Conservation (phyloP, 192 early-diverging fungal species). For the Chytriomyces sp. region DNA sequence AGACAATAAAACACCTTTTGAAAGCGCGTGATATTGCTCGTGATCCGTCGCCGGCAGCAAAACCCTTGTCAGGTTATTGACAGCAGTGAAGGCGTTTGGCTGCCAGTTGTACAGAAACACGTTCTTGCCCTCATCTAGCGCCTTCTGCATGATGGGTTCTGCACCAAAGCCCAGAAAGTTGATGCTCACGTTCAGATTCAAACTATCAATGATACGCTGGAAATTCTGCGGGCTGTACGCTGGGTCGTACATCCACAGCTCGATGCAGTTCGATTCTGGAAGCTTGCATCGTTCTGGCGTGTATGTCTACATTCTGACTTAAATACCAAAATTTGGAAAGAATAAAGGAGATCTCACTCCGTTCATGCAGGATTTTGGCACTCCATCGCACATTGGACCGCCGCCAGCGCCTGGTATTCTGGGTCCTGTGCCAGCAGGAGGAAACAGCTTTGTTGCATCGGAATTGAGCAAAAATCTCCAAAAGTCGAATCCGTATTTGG, state of each 20-base stretch:
- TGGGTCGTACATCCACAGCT: slow-evolving; percentile 19
- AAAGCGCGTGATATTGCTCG: background rate
- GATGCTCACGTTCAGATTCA: slow-evolving; percentile 16
- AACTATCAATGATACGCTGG: slow-evolving; percentile 23
- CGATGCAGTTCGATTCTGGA: slow-evolving; percentile 9
- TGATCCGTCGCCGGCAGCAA: slow-evolving; percentile 22
- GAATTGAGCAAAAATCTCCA: slow-evolving; percentile 34
- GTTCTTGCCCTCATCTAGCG: slow-evolving; percentile 11
- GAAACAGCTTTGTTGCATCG: slow-evolving; percentile 15
- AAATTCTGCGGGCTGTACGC: slow-evolving; percentile 13
- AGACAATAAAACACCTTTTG: background rate
- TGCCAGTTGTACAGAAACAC: slow-evolving; percentile 37
- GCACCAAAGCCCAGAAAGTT: slow-evolving; percentile 23
- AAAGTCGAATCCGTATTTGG: slow-evolving; percentile 28
- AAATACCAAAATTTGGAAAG: background rate
- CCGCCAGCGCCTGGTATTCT: background rate
- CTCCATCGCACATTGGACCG: slow-evolving; percentile 2
- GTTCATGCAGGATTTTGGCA: slow-evolving; percentile 5
- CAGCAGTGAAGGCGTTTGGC: slow-evolving; percentile 19
- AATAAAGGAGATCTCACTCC: background rate
- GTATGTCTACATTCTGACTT: slow-evolving; percentile 4
- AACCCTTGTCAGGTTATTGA: slow-evolving; percentile 16
- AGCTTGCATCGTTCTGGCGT: slow-evolving; percentile 19
- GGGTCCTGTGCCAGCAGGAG: slow-evolving; percentile 4
- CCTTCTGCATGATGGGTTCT: slow-evolving; percentile 2